Evolutionary conservation across 257 asterid genomes (phyloP).

Genomic region (Forsythia suspensa): DNA sequence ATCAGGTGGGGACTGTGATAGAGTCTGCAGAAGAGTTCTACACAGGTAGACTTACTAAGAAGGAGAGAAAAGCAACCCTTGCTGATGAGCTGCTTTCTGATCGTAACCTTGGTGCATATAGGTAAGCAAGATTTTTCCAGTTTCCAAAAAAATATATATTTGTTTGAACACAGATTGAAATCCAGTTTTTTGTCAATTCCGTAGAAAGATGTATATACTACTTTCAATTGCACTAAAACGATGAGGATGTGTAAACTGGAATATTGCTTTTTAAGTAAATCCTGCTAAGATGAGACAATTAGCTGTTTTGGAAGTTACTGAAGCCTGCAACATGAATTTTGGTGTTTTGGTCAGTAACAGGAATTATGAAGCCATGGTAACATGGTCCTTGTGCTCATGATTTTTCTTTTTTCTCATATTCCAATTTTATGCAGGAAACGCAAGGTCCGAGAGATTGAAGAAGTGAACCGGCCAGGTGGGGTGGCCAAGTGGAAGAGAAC

Average conservation of each 20-base stretch:
- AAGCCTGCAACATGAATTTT: background rate
- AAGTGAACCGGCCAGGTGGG: slow-evolving; percentile 64
- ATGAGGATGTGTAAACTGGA: background rate
- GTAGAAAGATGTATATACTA: background rate
- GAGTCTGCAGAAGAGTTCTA: slow-evolving; percentile 77
- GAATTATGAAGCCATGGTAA: background rate
- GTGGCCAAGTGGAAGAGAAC: slow-evolving; percentile 79
- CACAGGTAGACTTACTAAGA: slow-evolving; percentile 77
- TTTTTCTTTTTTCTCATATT: background rate
- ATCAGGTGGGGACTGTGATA: slow-evolving; percentile 90
- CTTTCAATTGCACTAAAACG: background rate
- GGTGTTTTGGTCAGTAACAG: too few relatives aligned
- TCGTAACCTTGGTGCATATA: slow-evolving; percentile 48
- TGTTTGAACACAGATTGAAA: background rate
- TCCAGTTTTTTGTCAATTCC: too few relatives aligned
- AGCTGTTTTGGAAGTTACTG: slow-evolving; percentile 1
- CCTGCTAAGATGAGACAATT: background rate
- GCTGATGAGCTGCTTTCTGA: slow-evolving; percentile 92
- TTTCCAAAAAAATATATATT: background rate
- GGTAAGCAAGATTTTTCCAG: slow-evolving; percentile 37
- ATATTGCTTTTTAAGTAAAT: background rate
- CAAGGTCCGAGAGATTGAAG: slow-evolving; percentile 88
- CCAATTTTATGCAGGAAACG: slow-evolving; percentile 63
- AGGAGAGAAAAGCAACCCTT: slow-evolving; percentile 81
- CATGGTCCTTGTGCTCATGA: background rate